Evolutionary conservation across 768 basidiomycete species (phyloP).

Genomic region (Pleurotus eryngii): DNA sequence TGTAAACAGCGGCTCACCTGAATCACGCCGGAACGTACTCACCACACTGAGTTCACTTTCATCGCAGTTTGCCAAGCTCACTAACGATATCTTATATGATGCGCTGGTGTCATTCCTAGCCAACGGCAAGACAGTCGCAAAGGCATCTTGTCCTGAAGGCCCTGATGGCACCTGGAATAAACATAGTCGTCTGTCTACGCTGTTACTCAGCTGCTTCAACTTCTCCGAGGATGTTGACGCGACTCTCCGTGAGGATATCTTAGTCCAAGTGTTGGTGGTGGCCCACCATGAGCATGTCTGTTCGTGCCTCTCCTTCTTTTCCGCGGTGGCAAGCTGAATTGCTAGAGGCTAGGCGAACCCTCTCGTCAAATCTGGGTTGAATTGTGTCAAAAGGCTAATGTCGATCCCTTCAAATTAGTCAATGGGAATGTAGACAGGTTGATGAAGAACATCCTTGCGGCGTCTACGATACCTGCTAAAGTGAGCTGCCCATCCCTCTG

Average conservation of each 20-base stretch:
- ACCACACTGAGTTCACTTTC: conserved; percentile 38
- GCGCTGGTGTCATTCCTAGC: conserved; percentile 47
- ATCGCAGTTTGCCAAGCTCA: conserved; percentile 40
- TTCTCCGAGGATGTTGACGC: conserved; percentile 42
- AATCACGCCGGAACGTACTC: conserved; percentile 48
- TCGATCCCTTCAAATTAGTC: conserved; percentile 67
- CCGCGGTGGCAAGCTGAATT: not conserved
- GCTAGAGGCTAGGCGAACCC: conserved; percentile 32
- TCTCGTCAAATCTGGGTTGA: conserved; percentile 79
- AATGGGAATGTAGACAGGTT: conserved; percentile 46
- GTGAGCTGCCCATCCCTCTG: conserved; percentile 25
- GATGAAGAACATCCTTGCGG: conserved; percentile 46
- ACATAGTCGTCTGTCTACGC: conserved; percentile 46
- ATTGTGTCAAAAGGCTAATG: conserved; percentile 61
- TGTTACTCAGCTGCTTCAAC: conserved; percentile 50
- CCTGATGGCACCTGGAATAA: conserved; percentile 38
- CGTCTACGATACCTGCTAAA: conserved; percentile 43
- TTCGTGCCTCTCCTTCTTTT: conserved; percentile 29
- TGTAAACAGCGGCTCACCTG: conserved; percentile 51
- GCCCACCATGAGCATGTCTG: conserved; percentile 70
- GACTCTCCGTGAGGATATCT: conserved; percentile 36
- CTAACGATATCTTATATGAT: conserved; percentile 56
- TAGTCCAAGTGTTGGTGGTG: conserved; percentile 59
- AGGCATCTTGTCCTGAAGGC: conserved; percentile 28
- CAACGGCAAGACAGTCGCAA: conserved; percentile 26